These are phyloP conservation scores for Talaromyces sp. DNA, from an alignment of 2,329 filamentous ascomycete genomes.

Conservation along the genomic window DNA sequence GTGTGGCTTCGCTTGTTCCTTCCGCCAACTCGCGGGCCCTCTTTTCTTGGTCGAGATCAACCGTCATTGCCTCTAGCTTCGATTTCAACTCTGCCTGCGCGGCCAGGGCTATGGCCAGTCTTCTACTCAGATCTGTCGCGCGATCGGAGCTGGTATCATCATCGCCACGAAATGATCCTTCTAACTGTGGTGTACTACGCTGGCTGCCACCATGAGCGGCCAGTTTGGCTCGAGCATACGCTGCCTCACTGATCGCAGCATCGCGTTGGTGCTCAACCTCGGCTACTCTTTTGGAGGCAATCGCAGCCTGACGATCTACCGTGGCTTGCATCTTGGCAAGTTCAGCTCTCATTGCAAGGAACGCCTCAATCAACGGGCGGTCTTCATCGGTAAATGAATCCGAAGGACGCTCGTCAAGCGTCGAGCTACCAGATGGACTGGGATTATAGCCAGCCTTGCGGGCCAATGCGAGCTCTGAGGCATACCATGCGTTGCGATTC, in stretches of 20 bases:
- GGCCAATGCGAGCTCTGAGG: slow-evolving; percentile 87
- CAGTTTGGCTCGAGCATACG: slow-evolving; percentile 89
- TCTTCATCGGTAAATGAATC: slow-evolving; percentile 90
- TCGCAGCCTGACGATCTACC: slow-evolving; percentile 80
- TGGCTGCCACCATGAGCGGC: slow-evolving; percentile 74
- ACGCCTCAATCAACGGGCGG: slow-evolving; percentile 82
- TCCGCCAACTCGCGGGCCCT: slow-evolving; percentile 79
- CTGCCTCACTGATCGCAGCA: slow-evolving; percentile 87
- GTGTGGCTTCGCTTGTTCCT: slow-evolving; percentile 76
- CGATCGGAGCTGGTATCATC: slow-evolving; percentile 60
- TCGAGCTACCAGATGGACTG: slow-evolving; percentile 64
- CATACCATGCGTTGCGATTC: slow-evolving; percentile 93
- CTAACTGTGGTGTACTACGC: slow-evolving; percentile 52
- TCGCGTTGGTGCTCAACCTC: slow-evolving; percentile 94
- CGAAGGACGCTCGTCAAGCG: slow-evolving; percentile 69
- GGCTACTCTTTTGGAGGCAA: slow-evolving; percentile 83
- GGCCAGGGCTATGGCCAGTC: slow-evolving; percentile 76
- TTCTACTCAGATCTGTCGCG: slow-evolving; percentile 70
- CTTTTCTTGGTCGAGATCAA: slow-evolving; percentile 76
- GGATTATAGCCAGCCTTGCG: slow-evolving; percentile 83
- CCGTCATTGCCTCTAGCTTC: slow-evolving; percentile 64
- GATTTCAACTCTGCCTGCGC: slow-evolving; percentile 75
- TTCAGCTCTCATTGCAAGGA: slow-evolving; percentile 86
- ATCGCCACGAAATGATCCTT: slow-evolving; percentile 51
- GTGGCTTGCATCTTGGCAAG: slow-evolving; percentile 83